Base-by-base conservation (phyloP, 306 rosid species). In the Glycyrrhiza uralensis region DNA sequence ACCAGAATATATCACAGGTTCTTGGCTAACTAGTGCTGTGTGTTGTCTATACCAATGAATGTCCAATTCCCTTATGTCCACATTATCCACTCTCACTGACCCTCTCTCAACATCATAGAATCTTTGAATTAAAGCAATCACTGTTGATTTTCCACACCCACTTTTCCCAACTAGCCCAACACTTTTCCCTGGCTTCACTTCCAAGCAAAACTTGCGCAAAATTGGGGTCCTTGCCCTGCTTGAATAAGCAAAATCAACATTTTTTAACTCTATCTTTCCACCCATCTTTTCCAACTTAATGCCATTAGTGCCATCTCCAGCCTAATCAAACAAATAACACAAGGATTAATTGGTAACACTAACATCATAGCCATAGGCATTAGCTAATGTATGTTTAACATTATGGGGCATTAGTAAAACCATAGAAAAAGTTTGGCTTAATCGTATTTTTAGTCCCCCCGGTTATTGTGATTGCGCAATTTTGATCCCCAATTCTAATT, bases 121-220 rank as follows among this genome's bases (percentile, higher is more conserved):
- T 36, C 98, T 89, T 51, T 86, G 88, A 17, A 89, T 87, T 44
- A 94, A 76, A 3, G 90, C 91, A 33, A 91, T 85, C 41, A 94
- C 91, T 9, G 98, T 94, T 71, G 98, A 94, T 85, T 94, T 94
- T 5, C 98, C 98, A 23, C 97, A 86, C 5, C 98, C 98, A 79
- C 98, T 94, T 79, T 76, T 89, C 51, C 97, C 97, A 30, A 88
- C 98, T 0, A 94, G 80, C 17, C 98, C 98, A 44, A 84, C 46
- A 74, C 97, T 91, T 13, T 81, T 87, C 44, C 98, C 98, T 49
- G 91, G 58, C 68, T 87, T 89, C 79, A 91, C 91, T 78, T 89
- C 96, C 82, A 94, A 74, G 79, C 95, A 68, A 79, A 94, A 89
- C 22, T 89, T 84, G 35, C 81, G 64, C 74, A 94, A 35, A 23